Evolutionary conservation across 2,329 filamentous ascomycete species (phyloP), one percentile per base, ranked within the genome.

Genomic region (Beauveria sp.): DNA sequence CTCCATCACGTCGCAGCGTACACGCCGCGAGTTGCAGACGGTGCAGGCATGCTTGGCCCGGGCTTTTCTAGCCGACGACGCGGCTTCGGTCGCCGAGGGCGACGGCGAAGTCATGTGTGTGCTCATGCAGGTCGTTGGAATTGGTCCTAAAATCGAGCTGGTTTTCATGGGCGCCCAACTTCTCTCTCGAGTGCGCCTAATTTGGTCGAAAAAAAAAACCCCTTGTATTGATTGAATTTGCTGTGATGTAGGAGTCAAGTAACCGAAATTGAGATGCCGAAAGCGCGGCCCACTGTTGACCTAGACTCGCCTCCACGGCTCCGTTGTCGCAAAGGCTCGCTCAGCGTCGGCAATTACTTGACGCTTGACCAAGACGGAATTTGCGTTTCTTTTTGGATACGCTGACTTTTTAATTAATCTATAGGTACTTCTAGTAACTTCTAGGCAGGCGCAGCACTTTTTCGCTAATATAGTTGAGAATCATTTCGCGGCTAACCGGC

Each of bases 381-480:
- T 45, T 18, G 9, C 6, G 14, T 7, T 38, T 20, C 7, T 16
- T 14, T 22, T 34, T 18, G 10, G 3, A 3, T 51, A 5, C 1
- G 7, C 16, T 45, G 18, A 59, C 18, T 22, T 14, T 22, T 52
- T 34, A 6, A 38, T 14, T n/a, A 12, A 1, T 45, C 7, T 20
- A 47, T 2, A 3, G 7, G 14, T 2, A 2, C 9, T 34, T 60
- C 16, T 65, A 90, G 65, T 90, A 91, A 68, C 86, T 90, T 62
- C 85, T 77, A 1, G 88, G 88, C 28, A 91, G 67, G 3, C 79
- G 74, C n/a, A 91, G 72, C 0, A 84, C 87, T 74, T 84, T 89
- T 70, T 90, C 87, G 3, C 81, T 79, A 14, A 91, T 81, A 70
- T 86, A 90, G 66, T 90, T 91, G 77, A 89, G 75, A 58, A 91